These are phyloP conservation scores for Ganoderma leucocontextum DNA, from an alignment of 1,284 basidiomycete species.

Conservation along the genomic window DNA sequence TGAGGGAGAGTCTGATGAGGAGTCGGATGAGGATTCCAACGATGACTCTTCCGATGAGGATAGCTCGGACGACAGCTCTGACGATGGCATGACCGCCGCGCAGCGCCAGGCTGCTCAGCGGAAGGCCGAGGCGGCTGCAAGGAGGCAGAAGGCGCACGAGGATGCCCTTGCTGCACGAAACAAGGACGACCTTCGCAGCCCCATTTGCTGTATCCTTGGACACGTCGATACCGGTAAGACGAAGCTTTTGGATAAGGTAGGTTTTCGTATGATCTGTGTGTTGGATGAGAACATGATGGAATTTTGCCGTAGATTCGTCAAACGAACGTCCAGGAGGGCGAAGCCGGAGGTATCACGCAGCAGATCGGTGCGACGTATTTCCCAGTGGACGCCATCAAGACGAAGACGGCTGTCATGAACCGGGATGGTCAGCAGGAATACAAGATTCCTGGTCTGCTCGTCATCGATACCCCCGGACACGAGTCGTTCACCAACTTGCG, in stretches of 20 bases:
- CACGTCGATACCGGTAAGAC: constrained; percentile 99
- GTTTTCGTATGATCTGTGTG: constrained; percentile 18
- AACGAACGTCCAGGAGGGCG: constrained; percentile 99
- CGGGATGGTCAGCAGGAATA: constrained; percentile 90
- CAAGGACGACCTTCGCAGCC: constrained; percentile 93
- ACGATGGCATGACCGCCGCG: constrained; percentile 69
- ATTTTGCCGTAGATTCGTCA: constrained; percentile 85
- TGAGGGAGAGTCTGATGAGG: constrained; percentile 39
- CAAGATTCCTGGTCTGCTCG: constrained; percentile 95
- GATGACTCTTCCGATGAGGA: constrained; percentile 54
- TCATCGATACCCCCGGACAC: constrained; percentile 99
- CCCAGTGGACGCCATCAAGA: constrained; percentile 95
- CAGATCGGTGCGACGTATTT: constrained; percentile 99
- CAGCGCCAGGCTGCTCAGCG: constrained; percentile 77
- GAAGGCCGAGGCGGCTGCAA: constrained; percentile 87
- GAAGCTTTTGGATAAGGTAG: constrained; percentile 95
- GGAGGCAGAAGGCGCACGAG: constrained; percentile 85
- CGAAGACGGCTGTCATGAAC: constrained; percentile 93
- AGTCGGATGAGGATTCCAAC: constrained; percentile 52
- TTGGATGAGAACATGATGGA: constrained; percentile 7
- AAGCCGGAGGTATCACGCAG: constrained; percentile 99
- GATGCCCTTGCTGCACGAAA: constrained; percentile 88
- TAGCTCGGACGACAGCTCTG: constrained; percentile 54
- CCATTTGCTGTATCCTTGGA: constrained; percentile 99
- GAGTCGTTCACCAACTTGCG: constrained; percentile 99